A percentile compares a stretch with the other conserved stretches of the same genome.
phyloP scores from a whole-genome alignment of 2,329 filamentous ascomycete genomes.

The Alternaria gaisen region DNA sequence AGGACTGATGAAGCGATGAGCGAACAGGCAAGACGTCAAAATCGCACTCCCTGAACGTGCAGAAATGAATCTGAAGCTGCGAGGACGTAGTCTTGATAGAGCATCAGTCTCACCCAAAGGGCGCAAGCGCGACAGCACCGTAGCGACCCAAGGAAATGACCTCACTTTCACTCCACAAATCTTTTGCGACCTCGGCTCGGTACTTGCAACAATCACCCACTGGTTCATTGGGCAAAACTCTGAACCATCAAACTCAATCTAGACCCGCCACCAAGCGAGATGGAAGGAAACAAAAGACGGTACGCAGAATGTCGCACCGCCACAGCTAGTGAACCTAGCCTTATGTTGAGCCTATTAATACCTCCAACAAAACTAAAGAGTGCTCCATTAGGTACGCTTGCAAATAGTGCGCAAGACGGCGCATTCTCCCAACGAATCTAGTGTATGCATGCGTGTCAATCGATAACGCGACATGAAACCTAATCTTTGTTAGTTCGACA shows the following conservation, averaged over 20 bases:
- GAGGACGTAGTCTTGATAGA: neutral
- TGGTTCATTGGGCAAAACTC: neutral
- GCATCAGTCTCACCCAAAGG: neutral
- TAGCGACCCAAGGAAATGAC: neutral
- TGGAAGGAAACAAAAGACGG: neutral
- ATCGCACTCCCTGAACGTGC: neutral
- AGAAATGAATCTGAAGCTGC: neutral
- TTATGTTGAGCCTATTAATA: neutral
- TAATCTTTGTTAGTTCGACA: neutral
- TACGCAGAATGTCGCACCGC: neutral
- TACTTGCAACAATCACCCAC: neutral
- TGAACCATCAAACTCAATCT: neutral
- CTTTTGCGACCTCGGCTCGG: too few species aligned
- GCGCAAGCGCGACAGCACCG: neutral
- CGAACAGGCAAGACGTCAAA: neutral
- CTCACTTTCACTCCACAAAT: neutral
- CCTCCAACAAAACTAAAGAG: neutral
- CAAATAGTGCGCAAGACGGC: neutral
- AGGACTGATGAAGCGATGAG: neutral
- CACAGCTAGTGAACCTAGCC: neutral
- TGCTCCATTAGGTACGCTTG: neutral
- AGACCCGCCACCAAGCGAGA: neutral
- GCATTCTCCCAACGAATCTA: neutral
- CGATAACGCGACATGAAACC: constrained; percentile 1
- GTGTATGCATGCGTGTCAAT: constrained; percentile 6